Percentiles rank a stretch among this genome's conserved stretches.
Evolutionary conservation across 495 filamentous ascomycete genomes (phyloP).

Genomic region (Aspergillus affinis): DNA sequence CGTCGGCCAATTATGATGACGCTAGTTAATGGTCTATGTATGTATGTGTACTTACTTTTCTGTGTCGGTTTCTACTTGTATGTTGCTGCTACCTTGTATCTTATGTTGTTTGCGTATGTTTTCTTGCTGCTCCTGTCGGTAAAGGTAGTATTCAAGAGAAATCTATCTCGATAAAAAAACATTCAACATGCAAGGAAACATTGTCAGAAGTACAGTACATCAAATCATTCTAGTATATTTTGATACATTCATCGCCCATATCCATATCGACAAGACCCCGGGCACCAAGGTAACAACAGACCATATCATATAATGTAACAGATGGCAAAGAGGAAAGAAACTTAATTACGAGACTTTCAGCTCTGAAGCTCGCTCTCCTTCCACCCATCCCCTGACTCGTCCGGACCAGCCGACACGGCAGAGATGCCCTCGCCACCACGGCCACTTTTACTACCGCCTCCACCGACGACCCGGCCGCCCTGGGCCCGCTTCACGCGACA

Average conservation of each 20-base stretch:
- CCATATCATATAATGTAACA: constrained; percentile 2
- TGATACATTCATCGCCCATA: neutral
- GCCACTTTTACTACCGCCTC: constrained; percentile 41
- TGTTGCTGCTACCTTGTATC: neutral
- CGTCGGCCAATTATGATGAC: neutral
- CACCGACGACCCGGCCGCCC: constrained; percentile 68
- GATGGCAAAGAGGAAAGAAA: neutral
- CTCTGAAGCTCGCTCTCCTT: constrained; percentile 54
- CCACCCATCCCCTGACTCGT: constrained; percentile 46
- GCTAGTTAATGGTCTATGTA: neutral
- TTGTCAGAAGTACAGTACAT: neutral
- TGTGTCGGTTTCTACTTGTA: neutral
- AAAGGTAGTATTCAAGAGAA: neutral
- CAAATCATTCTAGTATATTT: constrained; percentile 8
- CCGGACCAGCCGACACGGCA: constrained; percentile 38
- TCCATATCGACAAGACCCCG: constrained; percentile 1
- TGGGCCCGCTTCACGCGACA: constrained; percentile 91
- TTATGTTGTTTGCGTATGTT: too few species aligned
- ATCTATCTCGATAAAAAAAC: neutral
- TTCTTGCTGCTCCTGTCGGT: too few species aligned
- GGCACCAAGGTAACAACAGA: too few species aligned
- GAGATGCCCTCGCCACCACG: constrained; percentile 46
- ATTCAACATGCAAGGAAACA: neutral
- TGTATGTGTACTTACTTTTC: neutral
- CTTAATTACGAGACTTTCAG: constrained; percentile 21